phyloP scores from a whole-genome alignment of 352 stramenopile genomes.

The Globisporangium polare region DNA sequence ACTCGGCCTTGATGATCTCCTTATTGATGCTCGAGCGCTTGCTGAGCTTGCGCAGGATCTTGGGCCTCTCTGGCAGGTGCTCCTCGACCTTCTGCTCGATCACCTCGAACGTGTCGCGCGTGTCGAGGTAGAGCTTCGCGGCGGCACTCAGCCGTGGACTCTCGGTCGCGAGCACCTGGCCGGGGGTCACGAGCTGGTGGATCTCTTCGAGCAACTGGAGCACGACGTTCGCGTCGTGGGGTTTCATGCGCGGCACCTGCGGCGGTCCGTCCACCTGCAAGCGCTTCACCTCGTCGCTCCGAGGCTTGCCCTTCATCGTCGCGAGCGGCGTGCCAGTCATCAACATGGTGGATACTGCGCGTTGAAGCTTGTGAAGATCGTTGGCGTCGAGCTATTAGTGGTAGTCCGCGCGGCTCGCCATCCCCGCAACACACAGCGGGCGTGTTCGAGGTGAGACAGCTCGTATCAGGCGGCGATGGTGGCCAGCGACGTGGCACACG shows the following conservation, averaged over 20 bases:
- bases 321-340: slow-evolving; percentile 7
- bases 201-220: slow-evolving; percentile 75
- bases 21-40: slow-evolving; percentile 24
- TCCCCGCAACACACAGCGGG: too few relatives aligned
- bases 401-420: too few relatives aligned
- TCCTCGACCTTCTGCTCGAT: slow-evolving; percentile 56
- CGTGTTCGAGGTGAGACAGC: too few relatives aligned
- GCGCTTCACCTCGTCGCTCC: not conserved
- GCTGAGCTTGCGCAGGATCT: slow-evolving; percentile 55
- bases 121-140: slow-evolving; percentile 73
- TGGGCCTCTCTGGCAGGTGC: slow-evolving; percentile 34
- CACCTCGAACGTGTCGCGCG: slow-evolving; percentile 64
- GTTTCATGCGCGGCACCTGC: not conserved
- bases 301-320: not conserved
- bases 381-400: not conserved
- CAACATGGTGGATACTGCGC: not conserved
- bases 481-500: too few relatives aligned
- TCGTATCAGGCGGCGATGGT: too few relatives aligned
- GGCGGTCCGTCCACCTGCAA: not conserved
- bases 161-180: slow-evolving; percentile 22
- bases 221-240: slow-evolving; percentile 53
- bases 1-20: not conserved
- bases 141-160: slow-evolving; percentile 50
- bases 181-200: slow-evolving; percentile 29
- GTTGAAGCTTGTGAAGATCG: not conserved